Evolutionary conservation across 352 stramenopile genomes (phyloP).

Genomic region (Phytophthora tentaculata): DNA sequence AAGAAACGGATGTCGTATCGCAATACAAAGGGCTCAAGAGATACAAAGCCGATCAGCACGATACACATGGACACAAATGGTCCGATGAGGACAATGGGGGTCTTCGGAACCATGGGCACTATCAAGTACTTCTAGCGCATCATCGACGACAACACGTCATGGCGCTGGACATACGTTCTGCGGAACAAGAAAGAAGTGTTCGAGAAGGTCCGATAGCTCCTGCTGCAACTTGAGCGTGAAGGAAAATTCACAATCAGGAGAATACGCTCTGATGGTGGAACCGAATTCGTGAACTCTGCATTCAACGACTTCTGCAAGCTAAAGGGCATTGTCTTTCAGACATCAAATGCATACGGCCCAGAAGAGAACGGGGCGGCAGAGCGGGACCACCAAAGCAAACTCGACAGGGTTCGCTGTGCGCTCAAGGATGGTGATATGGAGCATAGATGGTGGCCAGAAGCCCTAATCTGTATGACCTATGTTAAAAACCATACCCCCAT

Average conservation of each 20-base stretch:
- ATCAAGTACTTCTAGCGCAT: no score
- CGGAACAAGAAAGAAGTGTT: conserved; percentile 6
- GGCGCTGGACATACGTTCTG: not conserved
- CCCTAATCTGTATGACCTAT: not conserved
- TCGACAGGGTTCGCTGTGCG: no score
- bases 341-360: no score
- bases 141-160: no score
- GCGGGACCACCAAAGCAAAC: no score
- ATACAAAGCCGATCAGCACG: conserved; percentile 12
- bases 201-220: conserved; percentile 9
- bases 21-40: conserved; percentile 11
- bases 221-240: conserved; percentile 11
- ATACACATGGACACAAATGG: conserved; percentile 28
- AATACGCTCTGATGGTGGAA: conserved; percentile 17
- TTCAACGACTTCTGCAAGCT: conserved; percentile 19
- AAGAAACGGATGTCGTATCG: conserved; percentile 21
- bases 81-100: conserved; percentile 16
- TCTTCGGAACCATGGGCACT: no score
- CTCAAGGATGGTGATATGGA: conserved; percentile 13
- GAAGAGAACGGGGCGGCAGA: no score
- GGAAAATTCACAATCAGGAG: conserved; percentile 14
- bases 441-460: conserved; percentile 3
- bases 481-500: not conserved
- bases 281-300: conserved; percentile 16
- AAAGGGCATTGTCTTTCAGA: conserved; percentile 6